Evolutionary conservation across 2,329 filamentous ascomycete species (phyloP), one percentile per base, ranked within the genome.

Genomic region (Aureobasidium sp.): DNA sequence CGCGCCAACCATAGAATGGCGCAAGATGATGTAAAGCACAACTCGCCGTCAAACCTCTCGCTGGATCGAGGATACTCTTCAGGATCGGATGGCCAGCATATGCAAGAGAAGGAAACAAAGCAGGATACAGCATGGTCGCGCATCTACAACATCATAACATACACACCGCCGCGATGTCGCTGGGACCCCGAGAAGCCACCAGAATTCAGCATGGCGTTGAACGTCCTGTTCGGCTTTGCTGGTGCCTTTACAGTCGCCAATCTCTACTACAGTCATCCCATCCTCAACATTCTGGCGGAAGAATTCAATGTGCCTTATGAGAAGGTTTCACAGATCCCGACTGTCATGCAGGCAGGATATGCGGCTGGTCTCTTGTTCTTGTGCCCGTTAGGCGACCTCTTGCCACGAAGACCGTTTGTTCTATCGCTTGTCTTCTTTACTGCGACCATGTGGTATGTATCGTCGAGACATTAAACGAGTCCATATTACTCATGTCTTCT

Each of bases 251-350:
- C 87, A 0, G 89, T 92, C 7, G 89, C 89, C 20, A 92, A 92
- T 67, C 77, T 93, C 3, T 93, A 93, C 75, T 91, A 93, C 73
- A 89, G 83, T 63, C 89, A 92, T 68, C 88, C 90, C 0, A 89
- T 93, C 51, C 77, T 93, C 27, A 90, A 91, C 69, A 83, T 88
- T 56, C 80, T 94, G 44, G 89, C 90, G 0, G 72, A 79, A 11
- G 86, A 88, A 17, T 93, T 94, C 69, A 69, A 81, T 59, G 86
- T 93, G 52, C 81, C 80, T 9, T 87, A 90, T 68, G 88, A 90
- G 68, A 78, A 81, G 60, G 84, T 89, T 0, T 79, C 83, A 4
- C 74, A 84, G 44, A 85, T 93, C 27, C 88, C 90, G 1, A 93
- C 90, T 0, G 76, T 91, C 47, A 85, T 89, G 73, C 90, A 94